Conservation (phyloP, 352 stramenopile species). For the Globisporangium abappressorium region DNA sequence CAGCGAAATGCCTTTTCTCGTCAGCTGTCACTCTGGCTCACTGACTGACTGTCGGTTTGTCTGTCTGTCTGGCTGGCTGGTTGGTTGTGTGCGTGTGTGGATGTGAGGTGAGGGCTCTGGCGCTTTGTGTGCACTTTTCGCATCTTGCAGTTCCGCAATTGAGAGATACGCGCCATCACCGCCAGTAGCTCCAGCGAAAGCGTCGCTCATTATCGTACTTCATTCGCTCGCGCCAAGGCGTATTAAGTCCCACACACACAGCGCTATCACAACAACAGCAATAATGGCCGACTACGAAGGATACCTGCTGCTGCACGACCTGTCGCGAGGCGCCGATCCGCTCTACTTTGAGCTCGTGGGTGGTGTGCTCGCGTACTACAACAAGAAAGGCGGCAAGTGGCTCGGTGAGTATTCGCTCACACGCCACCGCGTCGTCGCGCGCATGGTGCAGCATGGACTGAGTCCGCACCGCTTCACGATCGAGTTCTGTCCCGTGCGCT, state of each 20-base stretch:
- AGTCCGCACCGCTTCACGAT: constrained; percentile 71
- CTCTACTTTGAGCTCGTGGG: constrained; percentile 76
- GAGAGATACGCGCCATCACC: neutral
- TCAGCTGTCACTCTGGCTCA: constrained; percentile 1
- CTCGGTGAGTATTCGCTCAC: constrained; percentile 74
- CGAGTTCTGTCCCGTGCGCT: constrained; percentile 71
- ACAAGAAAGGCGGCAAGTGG: constrained; percentile 65
- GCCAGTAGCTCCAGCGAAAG: neutral
- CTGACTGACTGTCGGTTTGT: neutral
- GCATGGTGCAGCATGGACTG: constrained; percentile 33
- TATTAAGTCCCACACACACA: neutral
- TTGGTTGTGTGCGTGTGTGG: neutral
- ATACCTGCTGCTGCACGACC: constrained; percentile 71
- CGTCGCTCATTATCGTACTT: neutral
- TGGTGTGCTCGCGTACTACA: constrained; percentile 72
- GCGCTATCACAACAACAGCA: neutral
- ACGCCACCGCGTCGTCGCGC: constrained; percentile 57
- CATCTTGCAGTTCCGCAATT: neutral
- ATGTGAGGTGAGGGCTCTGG: neutral
- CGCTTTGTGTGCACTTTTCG: neutral
- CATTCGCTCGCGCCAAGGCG: neutral
- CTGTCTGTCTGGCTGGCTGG: neutral
- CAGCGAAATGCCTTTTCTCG: neutral
- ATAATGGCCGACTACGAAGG: constrained; percentile 82
- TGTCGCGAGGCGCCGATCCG: constrained; percentile 33